Percentiles rank a stretch among this genome's conserved stretches.
phyloP scores from a whole-genome alignment of 2,329 filamentous ascomycete genomes.

The Pseudogymnoascus sp. region DNA sequence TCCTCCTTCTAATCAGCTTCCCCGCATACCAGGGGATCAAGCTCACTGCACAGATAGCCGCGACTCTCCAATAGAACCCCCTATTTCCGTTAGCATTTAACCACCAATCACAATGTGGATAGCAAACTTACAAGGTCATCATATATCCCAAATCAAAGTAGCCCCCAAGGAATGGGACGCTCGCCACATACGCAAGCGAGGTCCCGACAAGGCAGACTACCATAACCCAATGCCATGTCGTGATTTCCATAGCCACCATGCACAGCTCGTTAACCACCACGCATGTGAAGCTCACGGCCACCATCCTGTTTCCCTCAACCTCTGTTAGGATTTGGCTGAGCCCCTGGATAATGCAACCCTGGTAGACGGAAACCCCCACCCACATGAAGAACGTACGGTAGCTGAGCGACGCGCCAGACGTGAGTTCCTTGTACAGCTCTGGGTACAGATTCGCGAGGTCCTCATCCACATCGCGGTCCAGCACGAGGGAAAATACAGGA shows the following conservation, averaged over 20 bases:
- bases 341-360: constrained; percentile 93
- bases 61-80: constrained; percentile 82
- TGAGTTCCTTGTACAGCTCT: constrained; percentile 96
- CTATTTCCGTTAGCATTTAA: constrained; percentile 32
- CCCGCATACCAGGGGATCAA: constrained; percentile 79
- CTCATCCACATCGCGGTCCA: constrained; percentile 94
- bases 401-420: constrained; percentile 72
- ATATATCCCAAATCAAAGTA: constrained; percentile 85
- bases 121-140: constrained; percentile 49
- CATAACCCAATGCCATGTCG: constrained; percentile 95
- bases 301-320: constrained; percentile 66
- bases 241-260: constrained; percentile 96
- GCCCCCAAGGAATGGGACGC: constrained; percentile 73
- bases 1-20: constrained; percentile 74
- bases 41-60: constrained; percentile 69
- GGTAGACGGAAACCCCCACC: constrained; percentile 91
- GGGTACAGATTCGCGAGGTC: constrained; percentile 89
- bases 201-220: constrained; percentile 77
- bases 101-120: not conserved
- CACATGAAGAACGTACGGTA: constrained; percentile 96
- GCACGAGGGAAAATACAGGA: constrained; percentile 85
- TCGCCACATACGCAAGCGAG: constrained; percentile 68
- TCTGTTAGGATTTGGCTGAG: constrained; percentile 80
- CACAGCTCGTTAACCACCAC: constrained; percentile 89
- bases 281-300: constrained; percentile 84